Conservation (phyloP, 805 yeast genomes). For the Zygoascus flipseniorum region DNA sequence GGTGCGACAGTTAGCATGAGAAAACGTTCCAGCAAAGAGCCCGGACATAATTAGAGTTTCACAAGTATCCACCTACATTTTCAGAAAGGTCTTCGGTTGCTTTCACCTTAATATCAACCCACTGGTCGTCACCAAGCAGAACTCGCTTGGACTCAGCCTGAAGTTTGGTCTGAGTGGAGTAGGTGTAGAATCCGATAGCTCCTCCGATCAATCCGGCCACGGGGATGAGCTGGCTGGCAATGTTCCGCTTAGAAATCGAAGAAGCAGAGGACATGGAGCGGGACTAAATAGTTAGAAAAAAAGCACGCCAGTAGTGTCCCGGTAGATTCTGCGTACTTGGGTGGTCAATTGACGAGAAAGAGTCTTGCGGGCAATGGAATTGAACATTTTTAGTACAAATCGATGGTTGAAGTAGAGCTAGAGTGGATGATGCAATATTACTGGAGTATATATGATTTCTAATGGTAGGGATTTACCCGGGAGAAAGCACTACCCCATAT, state of each 20-base stretch:
- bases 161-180: conserved; percentile 25
- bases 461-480: not conserved
- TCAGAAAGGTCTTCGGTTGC: conserved; percentile 19
- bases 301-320: not conserved
- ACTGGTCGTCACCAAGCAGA: conserved; percentile 21
- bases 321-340: not conserved
- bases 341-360: not conserved
- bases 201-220: conserved; percentile 39
- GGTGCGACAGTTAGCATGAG: not conserved
- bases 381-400: not conserved
- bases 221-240: conserved; percentile 26
- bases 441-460: not conserved
- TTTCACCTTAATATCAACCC: conserved; percentile 23
- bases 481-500: not conserved
- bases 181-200: conserved; percentile 31
- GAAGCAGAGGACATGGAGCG: not conserved
- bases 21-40: not conserved
- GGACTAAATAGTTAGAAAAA: not conserved
- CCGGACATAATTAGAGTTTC: too few relatives aligned
- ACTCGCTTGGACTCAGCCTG: conserved; percentile 19
- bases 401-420: not conserved
- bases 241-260: not conserved
- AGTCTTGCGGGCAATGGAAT: not conserved
- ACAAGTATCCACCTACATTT: conserved; percentile 19
- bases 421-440: not conserved